A percentile compares a stretch with the other conserved stretches of the same genome.
Evolutionary conservation across 1,284 basidiomycete species (phyloP).

Genomic region (Abortiporus biennis): DNA sequence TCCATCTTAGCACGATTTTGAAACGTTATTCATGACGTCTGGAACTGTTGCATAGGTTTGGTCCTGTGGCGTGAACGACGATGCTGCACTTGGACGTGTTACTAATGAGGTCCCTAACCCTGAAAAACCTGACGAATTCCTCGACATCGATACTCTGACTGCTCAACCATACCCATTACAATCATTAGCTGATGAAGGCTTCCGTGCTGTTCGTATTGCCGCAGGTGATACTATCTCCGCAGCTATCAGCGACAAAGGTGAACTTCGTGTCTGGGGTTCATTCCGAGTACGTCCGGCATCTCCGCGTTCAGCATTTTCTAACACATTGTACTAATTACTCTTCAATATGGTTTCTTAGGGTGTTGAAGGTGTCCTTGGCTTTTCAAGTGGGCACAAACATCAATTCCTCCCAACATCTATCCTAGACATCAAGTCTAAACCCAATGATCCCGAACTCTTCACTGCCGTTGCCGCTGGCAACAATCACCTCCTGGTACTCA

Average conservation of each 20-base stretch:
- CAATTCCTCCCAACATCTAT: conserved; percentile 68
- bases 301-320: conserved; percentile 1
- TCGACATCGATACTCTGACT: conserved; percentile 77
- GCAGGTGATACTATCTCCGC: conserved; percentile 83
- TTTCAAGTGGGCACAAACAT: conserved; percentile 57
- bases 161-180: conserved; percentile 69
- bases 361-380: conserved; percentile 80
- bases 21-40: neutral
- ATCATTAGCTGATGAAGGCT: conserved; percentile 64
- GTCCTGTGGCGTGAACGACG: conserved; percentile 90
- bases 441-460: conserved; percentile 17
- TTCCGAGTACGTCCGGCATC: conserved; percentile 65
- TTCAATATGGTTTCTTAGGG: conserved; percentile 30
- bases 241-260: conserved; percentile 71
- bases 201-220: conserved; percentile 76
- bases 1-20: neutral
- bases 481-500: conserved; percentile 85
- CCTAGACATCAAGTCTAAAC: conserved; percentile 40
- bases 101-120: conserved; percentile 28
- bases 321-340: conserved; percentile 2
- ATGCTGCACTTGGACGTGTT: conserved; percentile 79
- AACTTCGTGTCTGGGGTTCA: conserved; percentile 84
- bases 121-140: conserved; percentile 29
- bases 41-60: conserved; percentile 47
- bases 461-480: conserved; percentile 65